Evolutionary conservation across 2,329 filamentous ascomycete species (phyloP), one percentile per base, ranked within the genome.

Genomic region (Anthostomella pinea): DNA sequence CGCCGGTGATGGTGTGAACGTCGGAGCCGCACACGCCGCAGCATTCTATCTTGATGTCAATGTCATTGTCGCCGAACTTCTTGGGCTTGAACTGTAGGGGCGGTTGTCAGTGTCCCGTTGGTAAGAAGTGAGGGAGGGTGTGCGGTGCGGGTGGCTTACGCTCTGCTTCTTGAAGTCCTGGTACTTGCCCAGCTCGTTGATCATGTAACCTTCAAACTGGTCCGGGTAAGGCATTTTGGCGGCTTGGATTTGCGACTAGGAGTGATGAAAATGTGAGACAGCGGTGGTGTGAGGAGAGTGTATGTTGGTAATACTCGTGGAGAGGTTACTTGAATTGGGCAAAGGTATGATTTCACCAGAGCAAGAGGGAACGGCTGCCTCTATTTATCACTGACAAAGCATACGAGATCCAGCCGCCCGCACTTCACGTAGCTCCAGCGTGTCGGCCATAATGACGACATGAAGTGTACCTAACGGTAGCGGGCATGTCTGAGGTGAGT

Each of bases 11-110:
- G 4, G 54, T 58, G 43, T 64, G 73, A 11, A 77, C 67, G 46
- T 78, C 73, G 28, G 69, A 73, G 42, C 76, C 72, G 49, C 73
- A 77, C 19, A 77, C 65, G 53, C 79, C 78, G 49, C 79, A 82
- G 46, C 71, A 75, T 46, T 84, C 79, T 52, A 85, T 77, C 60
- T 81, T 79, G 58, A 85, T 75, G 48, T 85, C 81, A 48, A 85
- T 70, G 53, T 85, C 81, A 58, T 81, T 67, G 48, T 81, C 50
- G 13, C 51, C 51, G 20, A 60, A 60, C 13, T 38, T 39, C 37
- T 59, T 57, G 16, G 54, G 52, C 38, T 58, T 60, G 34, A 59
- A 58, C 56, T 58, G 22, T 19, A 15, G 6, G 25, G 5, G 6
- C 3, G 10, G n/a, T n/a, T n/a, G 11, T 21, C 26, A 13, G 15